phyloP scores from a whole-genome alignment of 768 basidiomycete species.

The Pisolithus marmoratus region DNA sequence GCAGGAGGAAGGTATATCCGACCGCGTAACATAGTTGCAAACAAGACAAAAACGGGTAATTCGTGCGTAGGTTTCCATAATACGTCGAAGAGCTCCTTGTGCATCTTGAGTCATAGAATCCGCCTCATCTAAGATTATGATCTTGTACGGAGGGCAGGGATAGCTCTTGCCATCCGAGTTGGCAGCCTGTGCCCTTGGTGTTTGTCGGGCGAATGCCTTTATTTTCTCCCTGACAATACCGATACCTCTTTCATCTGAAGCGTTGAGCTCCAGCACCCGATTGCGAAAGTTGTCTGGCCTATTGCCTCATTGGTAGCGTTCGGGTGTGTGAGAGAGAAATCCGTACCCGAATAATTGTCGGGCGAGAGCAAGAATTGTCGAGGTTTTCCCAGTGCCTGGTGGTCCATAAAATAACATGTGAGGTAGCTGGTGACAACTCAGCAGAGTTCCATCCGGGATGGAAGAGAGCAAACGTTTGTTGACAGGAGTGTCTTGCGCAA shows the following conservation, averaged over 20 bases:
- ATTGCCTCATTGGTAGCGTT: slow-evolving; percentile 1
- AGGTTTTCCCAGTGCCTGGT: slow-evolving; percentile 98
- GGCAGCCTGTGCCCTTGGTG: slow-evolving; percentile 69
- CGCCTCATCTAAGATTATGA: slow-evolving; percentile 97
- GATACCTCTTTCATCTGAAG: slow-evolving; percentile 98
- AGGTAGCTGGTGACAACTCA: slow-evolving; percentile 62
- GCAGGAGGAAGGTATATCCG: slow-evolving; percentile 13
- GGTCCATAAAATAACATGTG: slow-evolving; percentile 99
- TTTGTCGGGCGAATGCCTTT: slow-evolving; percentile 94
- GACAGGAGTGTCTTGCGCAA: slow-evolving; percentile 86
- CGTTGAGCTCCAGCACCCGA: slow-evolving; percentile 94
- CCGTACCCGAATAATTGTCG: slow-evolving; percentile 90
- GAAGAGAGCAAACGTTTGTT: slow-evolving; percentile 63
- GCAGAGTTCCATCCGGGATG: background rate
- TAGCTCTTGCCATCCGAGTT: slow-evolving; percentile 80
- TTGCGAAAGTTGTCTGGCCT: slow-evolving; percentile 93
- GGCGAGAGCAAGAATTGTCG: slow-evolving; percentile 91
- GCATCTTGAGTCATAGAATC: slow-evolving; percentile 99
- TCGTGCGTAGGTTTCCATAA: slow-evolving; percentile 98
- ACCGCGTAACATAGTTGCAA: slow-evolving; percentile 99
- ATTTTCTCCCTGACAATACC: slow-evolving; percentile 96
- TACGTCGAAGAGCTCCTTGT: slow-evolving; percentile 92
- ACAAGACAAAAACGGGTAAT: slow-evolving; percentile 98
- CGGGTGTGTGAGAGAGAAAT: background rate
- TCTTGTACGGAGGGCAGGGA: slow-evolving; percentile 97